These are phyloP conservation scores for Hemileccinum hortonii DNA, from an alignment of 1,284 basidiomycete genomes.

Conservation along the genomic window DNA sequence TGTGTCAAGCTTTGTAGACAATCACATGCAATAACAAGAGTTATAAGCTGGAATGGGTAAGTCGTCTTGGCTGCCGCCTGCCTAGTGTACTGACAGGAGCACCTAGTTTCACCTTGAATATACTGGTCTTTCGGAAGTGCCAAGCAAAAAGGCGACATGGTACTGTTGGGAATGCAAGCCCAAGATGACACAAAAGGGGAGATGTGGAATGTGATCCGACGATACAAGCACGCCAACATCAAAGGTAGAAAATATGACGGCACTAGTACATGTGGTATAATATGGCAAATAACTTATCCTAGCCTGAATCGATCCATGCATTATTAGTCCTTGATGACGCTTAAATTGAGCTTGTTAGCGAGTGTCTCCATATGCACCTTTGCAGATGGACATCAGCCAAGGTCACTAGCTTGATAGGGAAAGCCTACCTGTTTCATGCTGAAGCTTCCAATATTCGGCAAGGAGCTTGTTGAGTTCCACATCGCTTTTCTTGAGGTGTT, in stretches of 20 bases:
- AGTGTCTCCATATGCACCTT: constrained; percentile 81
- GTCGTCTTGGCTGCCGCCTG: constrained; percentile 22
- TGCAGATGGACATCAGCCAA: constrained; percentile 28
- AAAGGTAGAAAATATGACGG: background rate
- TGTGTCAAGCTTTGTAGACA: constrained; percentile 55
- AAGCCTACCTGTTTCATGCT: constrained; percentile 68
- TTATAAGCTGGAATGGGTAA: constrained; percentile 77
- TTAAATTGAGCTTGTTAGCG: constrained; percentile 64
- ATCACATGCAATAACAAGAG: constrained; percentile 72
- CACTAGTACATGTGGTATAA: constrained; percentile 18
- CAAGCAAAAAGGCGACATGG: constrained; percentile 63
- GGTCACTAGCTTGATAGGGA: constrained; percentile 5
- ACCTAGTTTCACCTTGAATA: constrained; percentile 73
- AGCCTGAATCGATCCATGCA: constrained; percentile 3
- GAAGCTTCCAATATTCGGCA: constrained; percentile 75
- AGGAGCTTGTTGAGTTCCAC: constrained; percentile 74
- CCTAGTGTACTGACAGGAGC: constrained; percentile 13
- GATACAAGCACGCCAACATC: constrained; percentile 5
- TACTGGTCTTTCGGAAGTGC: constrained; percentile 59
- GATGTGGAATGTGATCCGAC: constrained; percentile 14
- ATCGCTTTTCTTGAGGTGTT: constrained; percentile 71
- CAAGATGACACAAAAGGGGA: constrained; percentile 32
- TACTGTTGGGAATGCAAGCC: constrained; percentile 64
- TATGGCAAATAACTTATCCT: constrained; percentile 22
- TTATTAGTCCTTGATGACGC: constrained; percentile 42